phyloP scores from a whole-genome alignment of 2,329 filamentous ascomycete species.

The Ilyonectria destructans region DNA sequence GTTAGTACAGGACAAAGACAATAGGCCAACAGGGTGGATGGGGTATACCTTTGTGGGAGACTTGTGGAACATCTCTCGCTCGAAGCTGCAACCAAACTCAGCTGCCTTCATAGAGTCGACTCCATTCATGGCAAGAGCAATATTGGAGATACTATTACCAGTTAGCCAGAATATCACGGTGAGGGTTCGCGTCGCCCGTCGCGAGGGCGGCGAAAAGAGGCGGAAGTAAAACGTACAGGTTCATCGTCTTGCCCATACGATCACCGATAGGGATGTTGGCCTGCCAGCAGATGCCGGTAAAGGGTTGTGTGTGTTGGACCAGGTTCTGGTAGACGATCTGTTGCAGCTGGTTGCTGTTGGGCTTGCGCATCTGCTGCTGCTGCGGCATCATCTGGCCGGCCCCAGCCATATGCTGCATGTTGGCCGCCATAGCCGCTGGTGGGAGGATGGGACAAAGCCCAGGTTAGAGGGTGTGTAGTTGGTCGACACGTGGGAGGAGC shows the following conservation, averaged over 20 bases:
- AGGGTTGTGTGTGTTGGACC: constrained; percentile 52
- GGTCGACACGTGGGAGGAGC: constrained; percentile 28
- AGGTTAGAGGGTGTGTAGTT: constrained; percentile 29
- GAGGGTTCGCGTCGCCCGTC: background rate
- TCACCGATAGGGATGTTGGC: constrained; percentile 56
- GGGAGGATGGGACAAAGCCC: constrained; percentile 41
- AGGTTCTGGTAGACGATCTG: constrained; percentile 61
- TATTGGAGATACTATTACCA: constrained; percentile 65
- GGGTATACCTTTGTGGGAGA: constrained; percentile 64
- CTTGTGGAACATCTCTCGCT: constrained; percentile 64
- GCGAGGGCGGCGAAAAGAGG: constrained; percentile 1
- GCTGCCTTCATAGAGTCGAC: constrained; percentile 61
- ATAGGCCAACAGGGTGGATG: background rate
- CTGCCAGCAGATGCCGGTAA: constrained; percentile 59
- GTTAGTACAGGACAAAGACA: constrained; percentile 38
- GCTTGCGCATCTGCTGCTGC: constrained; percentile 60
- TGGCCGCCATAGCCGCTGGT: constrained; percentile 72
- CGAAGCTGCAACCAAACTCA: constrained; percentile 62
- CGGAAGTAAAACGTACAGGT: constrained; percentile 57
- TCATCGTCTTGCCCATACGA: constrained; percentile 61
- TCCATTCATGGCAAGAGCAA: constrained; percentile 62
- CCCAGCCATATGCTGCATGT: constrained; percentile 71
- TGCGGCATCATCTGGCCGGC: constrained; percentile 64
- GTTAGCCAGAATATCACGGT: constrained; percentile 39
- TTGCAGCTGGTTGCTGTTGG: constrained; percentile 53